These are phyloP conservation scores for Wickerhamomyces xylosicus DNA, from an alignment of 805 yeast genomes.

Conservation along the genomic window DNA sequence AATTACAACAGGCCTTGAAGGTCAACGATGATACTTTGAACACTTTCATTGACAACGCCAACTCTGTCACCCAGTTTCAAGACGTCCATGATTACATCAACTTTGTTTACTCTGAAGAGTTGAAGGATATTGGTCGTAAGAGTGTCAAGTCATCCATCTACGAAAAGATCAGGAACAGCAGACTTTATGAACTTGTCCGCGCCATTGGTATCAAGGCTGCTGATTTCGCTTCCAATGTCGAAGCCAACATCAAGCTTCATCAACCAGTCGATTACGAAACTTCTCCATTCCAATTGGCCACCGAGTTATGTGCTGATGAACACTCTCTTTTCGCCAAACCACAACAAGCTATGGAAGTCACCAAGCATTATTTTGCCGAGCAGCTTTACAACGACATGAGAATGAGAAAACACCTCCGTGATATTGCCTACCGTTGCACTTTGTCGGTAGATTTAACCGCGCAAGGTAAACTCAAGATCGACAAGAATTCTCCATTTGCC, in stretches of 20 bases:
- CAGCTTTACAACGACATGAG: constrained; percentile 75
- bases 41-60: constrained; percentile 45
- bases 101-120: constrained; percentile 46
- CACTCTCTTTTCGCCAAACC: constrained; percentile 42
- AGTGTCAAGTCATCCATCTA: constrained; percentile 40
- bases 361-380: constrained; percentile 66
- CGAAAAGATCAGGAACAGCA: constrained; percentile 58
- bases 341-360: constrained; percentile 59
- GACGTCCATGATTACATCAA: constrained; percentile 78
- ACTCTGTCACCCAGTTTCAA: constrained; percentile 68
- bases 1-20: constrained; percentile 42
- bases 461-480: constrained; percentile 71
- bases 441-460: constrained; percentile 74
- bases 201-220: constrained; percentile 72
- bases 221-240: constrained; percentile 75
- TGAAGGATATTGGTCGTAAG: constrained; percentile 24
- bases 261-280: constrained; percentile 58
- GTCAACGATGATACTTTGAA: constrained; percentile 47
- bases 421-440: constrained; percentile 50
- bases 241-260: constrained; percentile 56
- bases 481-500: constrained; percentile 68
- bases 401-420: constrained; percentile 60
- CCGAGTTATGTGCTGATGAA: constrained; percentile 24
- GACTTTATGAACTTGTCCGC: constrained; percentile 52
- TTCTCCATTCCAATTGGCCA: constrained; percentile 52